These are phyloP conservation scores for Neurospora sp. DNA, from an alignment of 495 filamentous ascomycete genomes.

Conservation along the genomic window DNA sequence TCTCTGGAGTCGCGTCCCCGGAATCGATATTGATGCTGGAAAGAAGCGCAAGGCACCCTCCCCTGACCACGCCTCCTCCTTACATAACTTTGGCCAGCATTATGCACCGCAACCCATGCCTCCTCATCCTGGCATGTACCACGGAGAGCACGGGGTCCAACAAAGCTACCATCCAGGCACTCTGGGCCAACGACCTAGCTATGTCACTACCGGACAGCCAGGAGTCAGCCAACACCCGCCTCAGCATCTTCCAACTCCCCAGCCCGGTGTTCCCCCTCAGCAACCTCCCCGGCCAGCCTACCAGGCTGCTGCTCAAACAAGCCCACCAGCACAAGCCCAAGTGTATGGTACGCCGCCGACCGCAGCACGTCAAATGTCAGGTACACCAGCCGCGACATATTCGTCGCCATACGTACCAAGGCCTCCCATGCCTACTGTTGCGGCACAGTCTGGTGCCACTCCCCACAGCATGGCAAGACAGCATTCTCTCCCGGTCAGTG, in stretches of 20 bases:
- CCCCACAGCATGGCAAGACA: conserved; percentile 12
- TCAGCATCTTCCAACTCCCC: conserved; percentile 13
- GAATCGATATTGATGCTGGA: conserved; percentile 39
- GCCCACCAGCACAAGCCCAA: conserved; percentile 25
- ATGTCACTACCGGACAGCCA: conserved; percentile 12
- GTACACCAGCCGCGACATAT: conserved; percentile 28
- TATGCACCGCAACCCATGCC: conserved; percentile 14
- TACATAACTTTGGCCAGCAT: conserved; percentile 19
- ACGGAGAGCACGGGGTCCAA: conserved; percentile 12
- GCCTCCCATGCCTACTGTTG: conserved; percentile 13
- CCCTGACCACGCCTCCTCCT: conserved; percentile 27
- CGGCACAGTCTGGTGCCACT: conserved; percentile 9
- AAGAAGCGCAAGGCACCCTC: conserved; percentile 42
- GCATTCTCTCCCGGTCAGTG: conserved; percentile 3
- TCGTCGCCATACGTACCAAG: conserved; percentile 35
- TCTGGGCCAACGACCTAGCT: conserved; percentile 17
- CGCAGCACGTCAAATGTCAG: conserved; percentile 21
- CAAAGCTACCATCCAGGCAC: conserved; percentile 16
- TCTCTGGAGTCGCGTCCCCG: conserved; percentile 40
- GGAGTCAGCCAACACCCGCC: conserved; percentile 17
- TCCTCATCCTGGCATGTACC: conserved; percentile 21
- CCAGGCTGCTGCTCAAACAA: conserved; percentile 17
- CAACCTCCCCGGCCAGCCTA: conserved; percentile 21
- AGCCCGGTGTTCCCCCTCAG: conserved; percentile 12
- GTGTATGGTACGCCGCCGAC: conserved; percentile 17